Conservation (phyloP, 352 stramenopile genomes). For the Pythium aquatile region DNA sequence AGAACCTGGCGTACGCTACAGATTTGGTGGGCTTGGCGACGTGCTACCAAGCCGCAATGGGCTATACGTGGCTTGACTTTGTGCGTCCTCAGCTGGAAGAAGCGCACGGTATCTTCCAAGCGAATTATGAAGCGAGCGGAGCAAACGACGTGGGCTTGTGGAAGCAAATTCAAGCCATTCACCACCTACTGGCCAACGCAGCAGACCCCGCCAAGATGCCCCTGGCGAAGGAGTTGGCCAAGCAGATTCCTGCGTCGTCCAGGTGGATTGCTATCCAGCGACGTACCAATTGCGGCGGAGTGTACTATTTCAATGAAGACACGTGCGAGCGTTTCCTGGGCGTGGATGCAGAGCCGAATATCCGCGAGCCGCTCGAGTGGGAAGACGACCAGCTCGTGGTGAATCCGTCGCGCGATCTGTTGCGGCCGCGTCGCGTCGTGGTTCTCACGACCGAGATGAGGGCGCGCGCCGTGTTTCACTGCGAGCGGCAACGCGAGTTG, state of each 20-base stretch:
- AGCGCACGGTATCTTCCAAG: slow-evolving; percentile 17
- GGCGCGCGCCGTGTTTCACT: slow-evolving; percentile 25
- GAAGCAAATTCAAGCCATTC: slow-evolving; percentile 20
- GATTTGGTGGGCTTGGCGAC: slow-evolving; percentile 38
- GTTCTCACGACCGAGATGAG: slow-evolving; percentile 45
- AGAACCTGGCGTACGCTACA: slow-evolving; percentile 1
- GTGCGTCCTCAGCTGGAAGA: slow-evolving; percentile 19
- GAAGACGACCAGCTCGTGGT: slow-evolving; percentile 31
- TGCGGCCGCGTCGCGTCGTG: slow-evolving; percentile 38
- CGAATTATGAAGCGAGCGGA: slow-evolving; percentile 10
- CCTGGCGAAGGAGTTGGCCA: slow-evolving; percentile 32
- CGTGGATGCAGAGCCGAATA: slow-evolving; percentile 17
- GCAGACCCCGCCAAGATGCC: slow-evolving; percentile 1
- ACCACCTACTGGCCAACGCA: slow-evolving; percentile 10
- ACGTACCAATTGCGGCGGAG: neutral
- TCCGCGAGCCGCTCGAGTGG: slow-evolving; percentile 55
- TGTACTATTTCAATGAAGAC: slow-evolving; percentile 70
- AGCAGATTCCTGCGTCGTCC: slow-evolving; percentile 48
- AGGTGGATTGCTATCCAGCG: slow-evolving; percentile 47
- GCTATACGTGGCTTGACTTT: slow-evolving; percentile 16
- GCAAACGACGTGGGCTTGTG: slow-evolving; percentile 7
- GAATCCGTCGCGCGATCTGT: slow-evolving; percentile 22
- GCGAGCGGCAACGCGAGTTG: slow-evolving; percentile 17
- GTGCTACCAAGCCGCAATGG: slow-evolving; percentile 43
- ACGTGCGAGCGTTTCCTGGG: slow-evolving; percentile 36